Conservation (phyloP, 1,284 basidiomycete genomes). For the Amylostereum areolatum region DNA sequence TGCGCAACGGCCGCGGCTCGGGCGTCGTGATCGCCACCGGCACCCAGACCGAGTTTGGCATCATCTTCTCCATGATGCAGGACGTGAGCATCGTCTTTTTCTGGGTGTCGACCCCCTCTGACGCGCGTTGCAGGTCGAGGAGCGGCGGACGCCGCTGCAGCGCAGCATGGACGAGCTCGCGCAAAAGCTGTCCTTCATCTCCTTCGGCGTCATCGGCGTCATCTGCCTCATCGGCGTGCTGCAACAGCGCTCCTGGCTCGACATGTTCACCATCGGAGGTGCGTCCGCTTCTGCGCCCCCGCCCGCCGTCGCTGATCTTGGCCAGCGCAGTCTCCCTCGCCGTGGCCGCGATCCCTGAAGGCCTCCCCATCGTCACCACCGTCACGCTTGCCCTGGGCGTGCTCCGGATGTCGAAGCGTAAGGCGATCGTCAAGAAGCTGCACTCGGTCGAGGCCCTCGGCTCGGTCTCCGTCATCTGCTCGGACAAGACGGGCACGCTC, state of each 20-base stretch:
- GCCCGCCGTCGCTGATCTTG: conserved; percentile 11
- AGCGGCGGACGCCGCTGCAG: conserved; percentile 91
- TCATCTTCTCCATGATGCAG: conserved; percentile 98
- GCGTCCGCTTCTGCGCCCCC: conserved; percentile 10
- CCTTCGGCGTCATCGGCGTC: conserved; percentile 89
- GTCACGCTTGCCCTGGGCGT: conserved; percentile 96
- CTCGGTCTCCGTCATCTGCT: conserved; percentile 93
- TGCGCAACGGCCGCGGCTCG: conserved; percentile 82
- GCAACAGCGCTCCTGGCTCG: conserved; percentile 87
- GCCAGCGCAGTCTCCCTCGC: conserved; percentile 81
- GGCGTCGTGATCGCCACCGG: conserved; percentile 93
- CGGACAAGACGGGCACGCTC: conserved; percentile 97
- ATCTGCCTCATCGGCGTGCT: conserved; percentile 89
- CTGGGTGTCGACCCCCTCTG: neutral
- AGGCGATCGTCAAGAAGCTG: conserved; percentile 95
- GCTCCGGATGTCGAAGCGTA: conserved; percentile 87
- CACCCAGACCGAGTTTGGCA: conserved; percentile 87
- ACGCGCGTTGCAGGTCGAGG: conserved; percentile 60
- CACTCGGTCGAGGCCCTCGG: conserved; percentile 94
- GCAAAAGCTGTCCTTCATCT: conserved; percentile 84
- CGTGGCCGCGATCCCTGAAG: conserved; percentile 96
- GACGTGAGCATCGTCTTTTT: conserved; percentile 63
- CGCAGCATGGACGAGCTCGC: conserved; percentile 96
- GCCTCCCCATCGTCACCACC: conserved; percentile 94
- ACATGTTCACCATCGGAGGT: conserved; percentile 99